Conservation (phyloP, 169 alveolate genomes). For the Plasmodium gonderi region DNA sequence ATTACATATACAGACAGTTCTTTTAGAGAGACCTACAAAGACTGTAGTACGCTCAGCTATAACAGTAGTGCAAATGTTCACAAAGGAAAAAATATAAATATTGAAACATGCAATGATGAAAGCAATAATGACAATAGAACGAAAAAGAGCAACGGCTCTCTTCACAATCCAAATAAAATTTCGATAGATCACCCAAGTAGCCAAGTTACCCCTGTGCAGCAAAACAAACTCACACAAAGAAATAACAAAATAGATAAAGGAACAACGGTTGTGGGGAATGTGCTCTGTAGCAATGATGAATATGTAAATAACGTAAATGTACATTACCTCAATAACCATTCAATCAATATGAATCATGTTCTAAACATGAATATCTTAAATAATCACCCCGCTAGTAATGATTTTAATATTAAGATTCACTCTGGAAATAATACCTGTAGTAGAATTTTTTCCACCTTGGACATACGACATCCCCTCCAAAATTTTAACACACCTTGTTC, state of each 20-base stretch:
- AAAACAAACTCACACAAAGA: not conserved
- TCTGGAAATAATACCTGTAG: not conserved
- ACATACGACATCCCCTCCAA: not conserved
- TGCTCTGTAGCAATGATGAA: not conserved
- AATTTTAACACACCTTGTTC: not conserved
- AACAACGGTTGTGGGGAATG: not conserved
- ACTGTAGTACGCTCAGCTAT: not conserved
- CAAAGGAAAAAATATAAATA: not conserved
- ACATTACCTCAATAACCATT: not conserved
- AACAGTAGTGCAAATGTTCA: not conserved
- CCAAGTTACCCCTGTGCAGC: not conserved
- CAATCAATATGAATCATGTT: not conserved
- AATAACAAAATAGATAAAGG: not conserved
- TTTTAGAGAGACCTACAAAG: not conserved
- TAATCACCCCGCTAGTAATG: not conserved
- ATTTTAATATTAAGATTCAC: not conserved
- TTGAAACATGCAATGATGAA: not conserved
- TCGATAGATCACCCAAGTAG: not conserved
- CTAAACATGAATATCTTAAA: not conserved
- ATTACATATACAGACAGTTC: not conserved
- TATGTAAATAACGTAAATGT: not conserved
- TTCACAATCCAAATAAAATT: not conserved
- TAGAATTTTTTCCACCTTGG: not conserved
- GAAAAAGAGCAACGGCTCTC: not conserved
- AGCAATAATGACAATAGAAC: not conserved